Base-by-base conservation (phyloP, 1,139 yeast species). In the Geotrichum phurueaensis region DNA sequence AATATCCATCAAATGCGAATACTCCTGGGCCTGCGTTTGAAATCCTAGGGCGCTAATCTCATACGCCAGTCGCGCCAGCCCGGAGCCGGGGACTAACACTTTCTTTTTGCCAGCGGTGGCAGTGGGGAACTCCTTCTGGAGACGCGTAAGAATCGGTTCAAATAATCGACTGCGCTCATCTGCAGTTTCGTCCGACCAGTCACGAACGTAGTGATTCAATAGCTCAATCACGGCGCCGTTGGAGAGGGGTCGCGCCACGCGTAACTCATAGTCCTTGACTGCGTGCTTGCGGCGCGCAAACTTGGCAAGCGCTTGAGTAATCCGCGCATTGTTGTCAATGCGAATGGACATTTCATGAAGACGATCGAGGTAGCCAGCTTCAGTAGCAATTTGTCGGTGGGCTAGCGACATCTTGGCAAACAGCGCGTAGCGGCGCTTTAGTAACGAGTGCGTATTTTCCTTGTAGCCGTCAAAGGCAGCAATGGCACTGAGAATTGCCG, bases 51-150 rank as follows among this genome's bases (percentile, higher is more conserved):
- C 58, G 0, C 90, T 81, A 27, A 87, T 66, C 64, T 84, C 86
- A 69, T 85, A 85, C 1, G 95, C 84, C 1, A 87, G 75, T 66
- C 88, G 77, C 0, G 96, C 95, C 51, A 86, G 75, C 0, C 96
- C 96, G 0, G 91, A 82, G 0, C 96, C 96, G 0, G 96, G 96
- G 1, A 87, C 80, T 3, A 89, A 71, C 0, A 87, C 78, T 23
- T 33, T 54, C 33, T 58, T 58, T 9, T 81, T 70, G 0, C 23
- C 12, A 9, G 53, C 9, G 15, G 33, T 12, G 4, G 49, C 65
- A 0, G 63, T 60, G 1, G 61, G 74, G 15, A 76, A 69, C 1
- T 76, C 62, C 7, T 66, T 57, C 2, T 74, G 65, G 31, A 81
- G 66, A 47, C 76, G 76, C 0, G 66, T 54, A 12, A 66, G 67